Evolutionary conservation across 1,284 basidiomycete genomes (phyloP), one percentile per base, ranked within the genome.

Genomic region (Cryptococcus floricola): DNA sequence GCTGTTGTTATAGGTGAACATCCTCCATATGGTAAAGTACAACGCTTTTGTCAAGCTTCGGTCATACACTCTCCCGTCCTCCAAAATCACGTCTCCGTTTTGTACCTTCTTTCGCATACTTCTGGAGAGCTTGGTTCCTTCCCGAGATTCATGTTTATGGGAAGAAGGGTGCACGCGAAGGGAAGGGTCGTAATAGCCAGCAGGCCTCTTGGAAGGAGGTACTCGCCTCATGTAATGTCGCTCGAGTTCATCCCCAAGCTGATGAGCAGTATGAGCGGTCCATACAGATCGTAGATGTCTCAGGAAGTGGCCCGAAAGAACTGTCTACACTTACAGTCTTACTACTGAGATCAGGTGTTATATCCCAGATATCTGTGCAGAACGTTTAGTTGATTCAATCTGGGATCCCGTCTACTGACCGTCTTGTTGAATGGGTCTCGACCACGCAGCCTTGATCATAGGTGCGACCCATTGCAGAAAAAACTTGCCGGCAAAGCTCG

Each of bases 11-110:
- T 18, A 16, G 56, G 43, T 49, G 37, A 39, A 52, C 13, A 53
- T 28, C n/a, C 23, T 31, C 39, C 39, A 42, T 19, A 39, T 39
- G 45, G 38, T 18, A 8, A 41, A 19, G 25, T 60, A 60, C 14
- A 64, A 45, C 2, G 57, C 85, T 60, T 77, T 78, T 51, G 83
- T 76, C n/a, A 89, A 72, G 10, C 83, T 85, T 19, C 80, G 77
- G 59, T 86, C 84, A 60, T 83, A 82, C 46, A 73, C 65, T 10
- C 61, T 69, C 9, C 61, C 62, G 38, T 64, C 58, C 25, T 58
- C 56, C 12, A 47, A 38, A 1, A 31, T 46, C 7, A 65, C 52
- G 12, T 57, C 47, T 5, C 64, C 66, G 28, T 53, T 37, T 3
- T 49, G 53, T 4, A 60, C 48, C 34, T 56, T 55, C 34, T 55